These are phyloP conservation scores for Fraxinus paxiana DNA, from an alignment of 305 asterid species.

Conservation along the genomic window DNA sequence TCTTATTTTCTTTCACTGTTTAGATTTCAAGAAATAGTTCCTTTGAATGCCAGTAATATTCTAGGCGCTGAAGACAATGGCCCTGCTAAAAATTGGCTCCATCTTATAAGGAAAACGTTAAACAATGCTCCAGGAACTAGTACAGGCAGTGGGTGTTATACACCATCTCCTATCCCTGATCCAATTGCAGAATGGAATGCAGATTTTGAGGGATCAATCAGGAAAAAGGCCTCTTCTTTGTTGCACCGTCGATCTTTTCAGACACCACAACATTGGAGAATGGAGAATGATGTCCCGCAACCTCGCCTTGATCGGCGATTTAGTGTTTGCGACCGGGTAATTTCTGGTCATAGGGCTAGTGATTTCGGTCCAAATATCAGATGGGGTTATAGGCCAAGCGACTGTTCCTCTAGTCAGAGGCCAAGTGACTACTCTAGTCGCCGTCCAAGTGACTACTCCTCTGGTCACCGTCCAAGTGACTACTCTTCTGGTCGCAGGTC, in stretches of 20 bases:
- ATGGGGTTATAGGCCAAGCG: constrained; percentile 71
- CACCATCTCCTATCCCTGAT: constrained; percentile 85
- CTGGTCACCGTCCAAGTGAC: constrained; percentile 53
- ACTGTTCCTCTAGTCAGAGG: constrained; percentile 53
- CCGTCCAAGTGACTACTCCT: constrained; percentile 69
- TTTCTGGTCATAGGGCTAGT: constrained; percentile 72
- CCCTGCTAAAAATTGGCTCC: constrained; percentile 89
- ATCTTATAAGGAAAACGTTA: constrained; percentile 67
- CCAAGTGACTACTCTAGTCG: constrained; percentile 29
- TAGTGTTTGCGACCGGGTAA: constrained; percentile 81
- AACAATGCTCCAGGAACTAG: constrained; percentile 61
- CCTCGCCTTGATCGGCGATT: constrained; percentile 74
- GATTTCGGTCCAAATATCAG: constrained; percentile 51
- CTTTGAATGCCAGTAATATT: constrained; percentile 88
- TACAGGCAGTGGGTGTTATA: constrained; percentile 58
- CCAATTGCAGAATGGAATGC: constrained; percentile 90
- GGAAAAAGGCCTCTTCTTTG: constrained; percentile 68
- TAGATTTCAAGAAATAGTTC: constrained; percentile 97
- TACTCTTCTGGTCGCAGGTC: constrained; percentile 47
- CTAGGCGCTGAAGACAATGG: constrained; percentile 98
- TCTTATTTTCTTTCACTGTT: not conserved
- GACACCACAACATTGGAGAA: constrained; percentile 68
- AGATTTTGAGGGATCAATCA: constrained; percentile 76
- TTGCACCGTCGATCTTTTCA: constrained; percentile 87
- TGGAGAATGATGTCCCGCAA: constrained; percentile 64